These are phyloP conservation scores for Ophiostoma fasciatum DNA, from an alignment of 2,329 filamentous ascomycete species.

Conservation along the genomic window DNA sequence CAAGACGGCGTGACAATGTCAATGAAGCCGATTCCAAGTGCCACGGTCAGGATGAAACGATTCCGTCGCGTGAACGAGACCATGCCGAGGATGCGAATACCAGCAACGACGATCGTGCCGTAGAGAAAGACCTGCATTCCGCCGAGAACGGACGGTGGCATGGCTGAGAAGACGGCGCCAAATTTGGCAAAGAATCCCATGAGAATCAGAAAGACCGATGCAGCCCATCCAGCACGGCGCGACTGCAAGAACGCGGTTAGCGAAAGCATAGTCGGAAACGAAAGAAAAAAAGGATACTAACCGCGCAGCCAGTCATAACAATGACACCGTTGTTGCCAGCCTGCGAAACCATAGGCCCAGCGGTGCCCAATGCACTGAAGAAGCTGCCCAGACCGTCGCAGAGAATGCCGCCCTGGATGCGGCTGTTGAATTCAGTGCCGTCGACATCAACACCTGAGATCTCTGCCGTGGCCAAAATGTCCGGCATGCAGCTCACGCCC, in stretches of 20 bases:
- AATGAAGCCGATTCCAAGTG: slow-evolving; percentile 43
- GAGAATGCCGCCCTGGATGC: slow-evolving; percentile 64
- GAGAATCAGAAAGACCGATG: slow-evolving; percentile 49
- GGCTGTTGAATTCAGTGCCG: slow-evolving; percentile 54
- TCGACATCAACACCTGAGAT: slow-evolving; percentile 61
- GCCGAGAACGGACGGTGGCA: slow-evolving; percentile 36
- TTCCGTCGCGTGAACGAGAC: slow-evolving; percentile 50
- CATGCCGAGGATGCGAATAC: slow-evolving; percentile 49
- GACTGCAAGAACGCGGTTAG: slow-evolving; percentile 22
- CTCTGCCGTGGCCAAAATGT: slow-evolving; percentile 68
- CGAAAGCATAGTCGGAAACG: not conserved
- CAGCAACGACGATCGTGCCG: slow-evolving; percentile 48
- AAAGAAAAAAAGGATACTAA: not conserved
- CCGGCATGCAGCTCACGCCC: slow-evolving; percentile 44
- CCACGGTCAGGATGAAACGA: slow-evolving; percentile 49
- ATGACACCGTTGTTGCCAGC: slow-evolving; percentile 59
- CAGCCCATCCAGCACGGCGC: slow-evolving; percentile 51
- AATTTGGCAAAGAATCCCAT: slow-evolving; percentile 62
- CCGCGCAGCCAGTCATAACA: slow-evolving; percentile 48
- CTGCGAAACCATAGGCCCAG: slow-evolving; percentile 53
- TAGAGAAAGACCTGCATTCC: slow-evolving; percentile 50
- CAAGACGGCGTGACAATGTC: slow-evolving; percentile 25
- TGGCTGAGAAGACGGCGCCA: slow-evolving; percentile 50
- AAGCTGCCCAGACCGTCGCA: slow-evolving; percentile 59
- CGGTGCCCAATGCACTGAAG: slow-evolving; percentile 47